phyloP scores from a whole-genome alignment of 2,329 filamentous ascomycete species.

The Tolypocladium guangdongense region DNA sequence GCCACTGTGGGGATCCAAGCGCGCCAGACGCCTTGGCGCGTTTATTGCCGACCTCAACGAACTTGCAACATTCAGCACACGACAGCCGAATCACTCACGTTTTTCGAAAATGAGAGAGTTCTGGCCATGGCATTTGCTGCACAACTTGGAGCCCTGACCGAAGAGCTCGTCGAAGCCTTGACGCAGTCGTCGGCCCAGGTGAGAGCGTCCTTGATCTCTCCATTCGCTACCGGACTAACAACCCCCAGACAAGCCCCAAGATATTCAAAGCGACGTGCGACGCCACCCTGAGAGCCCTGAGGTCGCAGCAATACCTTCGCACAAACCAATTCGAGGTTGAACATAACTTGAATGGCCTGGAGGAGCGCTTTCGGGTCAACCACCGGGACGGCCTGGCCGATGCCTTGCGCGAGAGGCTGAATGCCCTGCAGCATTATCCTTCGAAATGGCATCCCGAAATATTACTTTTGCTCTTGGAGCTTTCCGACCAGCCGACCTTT shows the following conservation, averaged over 20 bases:
- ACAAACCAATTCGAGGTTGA: constrained; percentile 69
- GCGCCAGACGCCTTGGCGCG: neutral
- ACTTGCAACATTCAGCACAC: neutral
- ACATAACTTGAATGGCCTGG: constrained; percentile 55
- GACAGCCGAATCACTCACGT: neutral
- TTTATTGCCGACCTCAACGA: neutral
- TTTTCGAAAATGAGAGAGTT: neutral
- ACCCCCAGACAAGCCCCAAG: constrained; percentile 14
- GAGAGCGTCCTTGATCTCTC: constrained; percentile 10
- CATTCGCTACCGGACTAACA: constrained; percentile 1
- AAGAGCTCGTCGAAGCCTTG: constrained; percentile 59
- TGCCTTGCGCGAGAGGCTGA: constrained; percentile 48
- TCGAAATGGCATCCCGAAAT: constrained; percentile 68
- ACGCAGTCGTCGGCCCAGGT: constrained; percentile 45
- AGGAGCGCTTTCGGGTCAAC: constrained; percentile 77
- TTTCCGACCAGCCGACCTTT: constrained; percentile 69
- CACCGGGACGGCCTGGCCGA: constrained; percentile 72
- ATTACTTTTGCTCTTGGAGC: constrained; percentile 64
- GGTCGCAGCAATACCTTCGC: constrained; percentile 45
- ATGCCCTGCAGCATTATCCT: constrained; percentile 42
- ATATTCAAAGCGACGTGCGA: constrained; percentile 36
- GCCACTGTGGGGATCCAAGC: neutral
- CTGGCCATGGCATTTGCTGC: constrained; percentile 58
- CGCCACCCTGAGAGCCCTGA: constrained; percentile 37
- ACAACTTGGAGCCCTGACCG: constrained; percentile 51